Evolutionary conservation across 108 stramenopile species (phyloP), one percentile per base, ranked within the genome.

Genomic region (Skeletonema tropicum): DNA sequence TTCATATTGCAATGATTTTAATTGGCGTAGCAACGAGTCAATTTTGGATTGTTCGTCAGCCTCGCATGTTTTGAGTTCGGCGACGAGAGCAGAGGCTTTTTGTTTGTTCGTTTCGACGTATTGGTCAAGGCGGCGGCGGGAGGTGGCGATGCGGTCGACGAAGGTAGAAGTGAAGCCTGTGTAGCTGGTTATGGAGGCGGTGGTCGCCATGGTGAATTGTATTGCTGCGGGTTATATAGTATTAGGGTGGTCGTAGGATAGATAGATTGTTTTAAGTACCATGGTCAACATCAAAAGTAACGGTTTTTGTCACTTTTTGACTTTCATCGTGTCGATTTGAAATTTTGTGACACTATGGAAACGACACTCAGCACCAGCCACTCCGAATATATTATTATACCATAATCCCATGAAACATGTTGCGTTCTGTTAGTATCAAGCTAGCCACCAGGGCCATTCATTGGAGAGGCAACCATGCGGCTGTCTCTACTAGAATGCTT

Each of bases 1-100:
- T 25, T 70, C 68, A 58, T 59, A 31, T 39, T 70, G 69, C 58
- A 70, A 36, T 31, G 69, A 70, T 58, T 70, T 58, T 0, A 70
- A 32, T 41, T 59, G 69, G 29, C 69, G 69, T 19, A 70, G 42
- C 41, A 70, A 55, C 36, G 69, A 35, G 39, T 70, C 69, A 2
- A 70, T 70, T 23, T 60, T 45, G 39, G 58, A 41, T 21, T 70
- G 69, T 42, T 70, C 69, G n/a, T 59, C 14, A 19, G 69, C 55
- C 59, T 70, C 52, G 69, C 41, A 12, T 1, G 41, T 35, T 59
- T 70, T 59, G 57, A 70, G 69, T 41, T 70, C 59, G 58, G 38
- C 33, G 58, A 70, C 35, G 12, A 25, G n/a, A 42, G 14, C 15
- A 23, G 60, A 59, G 12, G 58, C 69, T 55, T 38, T 45, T 26